A percentile compares a stretch with the other conserved stretches of the same genome.
Conservation (phyloP, 1,284 basidiomycete species). For the Phenoliferia sp. region DNA sequence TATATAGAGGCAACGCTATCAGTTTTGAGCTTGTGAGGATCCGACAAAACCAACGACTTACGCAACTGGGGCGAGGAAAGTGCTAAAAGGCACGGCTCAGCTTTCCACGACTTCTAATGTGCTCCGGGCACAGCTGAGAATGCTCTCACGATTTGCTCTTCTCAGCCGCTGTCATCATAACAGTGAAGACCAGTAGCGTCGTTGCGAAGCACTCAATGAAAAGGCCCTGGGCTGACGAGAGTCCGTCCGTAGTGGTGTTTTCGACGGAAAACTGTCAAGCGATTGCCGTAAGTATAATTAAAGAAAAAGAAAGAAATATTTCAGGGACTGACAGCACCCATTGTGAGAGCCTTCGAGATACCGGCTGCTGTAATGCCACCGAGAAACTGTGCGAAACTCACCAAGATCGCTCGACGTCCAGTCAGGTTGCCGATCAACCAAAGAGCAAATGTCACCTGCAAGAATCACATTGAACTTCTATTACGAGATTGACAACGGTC, state of each 20-base stretch:
- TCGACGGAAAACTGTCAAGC: conserved; percentile 38
- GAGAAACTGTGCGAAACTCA: conserved; percentile 45
- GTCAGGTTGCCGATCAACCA: conserved; percentile 46
- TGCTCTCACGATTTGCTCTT: conserved; percentile 45
- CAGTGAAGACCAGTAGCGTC: conserved; percentile 42
- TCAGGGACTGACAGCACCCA: conserved; percentile 32
- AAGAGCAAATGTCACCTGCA: conserved; percentile 44
- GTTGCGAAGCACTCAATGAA: conserved; percentile 49
- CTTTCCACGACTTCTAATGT: background rate
- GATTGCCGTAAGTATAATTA: background rate
- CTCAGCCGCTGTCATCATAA: conserved; percentile 49
- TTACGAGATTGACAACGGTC: background rate
- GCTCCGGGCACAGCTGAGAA: no score
- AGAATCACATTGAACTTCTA: background rate
- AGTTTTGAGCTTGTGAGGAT: no score
- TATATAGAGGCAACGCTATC: no score
- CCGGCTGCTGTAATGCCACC: conserved; percentile 49
- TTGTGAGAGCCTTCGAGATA: conserved; percentile 44
- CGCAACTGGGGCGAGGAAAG: conserved; percentile 51
- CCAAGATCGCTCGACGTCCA: conserved; percentile 42
- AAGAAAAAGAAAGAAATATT: background rate
- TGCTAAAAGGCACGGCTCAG: conserved; percentile 21
- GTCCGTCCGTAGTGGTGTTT: conserved; percentile 42
- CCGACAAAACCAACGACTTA: no score
- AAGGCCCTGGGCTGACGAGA: conserved; percentile 36